phyloP scores from a whole-genome alignment of 164 flowering plant species.

The Macadamia integrifolia region DNA sequence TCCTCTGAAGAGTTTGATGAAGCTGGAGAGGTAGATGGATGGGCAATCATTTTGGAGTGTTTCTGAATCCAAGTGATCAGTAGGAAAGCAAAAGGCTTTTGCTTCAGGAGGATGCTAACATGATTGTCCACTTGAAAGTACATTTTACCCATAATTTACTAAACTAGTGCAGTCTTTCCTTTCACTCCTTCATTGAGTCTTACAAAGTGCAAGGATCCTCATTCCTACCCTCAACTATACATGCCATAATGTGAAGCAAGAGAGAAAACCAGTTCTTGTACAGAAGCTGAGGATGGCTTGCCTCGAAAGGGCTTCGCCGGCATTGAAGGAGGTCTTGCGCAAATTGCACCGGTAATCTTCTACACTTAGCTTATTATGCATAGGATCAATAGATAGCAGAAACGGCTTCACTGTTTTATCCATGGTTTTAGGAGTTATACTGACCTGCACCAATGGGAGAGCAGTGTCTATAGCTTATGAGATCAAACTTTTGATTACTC shows the following conservation, averaged over 20 bases:
- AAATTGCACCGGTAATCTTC: constrained; percentile 41
- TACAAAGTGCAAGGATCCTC: no score
- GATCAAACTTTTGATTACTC: no score
- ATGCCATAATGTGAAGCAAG: no score
- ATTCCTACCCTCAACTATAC: no score
- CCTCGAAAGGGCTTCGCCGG: constrained; percentile 54
- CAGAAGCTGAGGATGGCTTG: constrained; percentile 35
- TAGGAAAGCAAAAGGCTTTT: background rate
- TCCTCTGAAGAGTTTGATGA: no score
- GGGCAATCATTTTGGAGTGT: no score
- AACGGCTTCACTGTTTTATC: background rate
- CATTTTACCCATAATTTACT: background rate
- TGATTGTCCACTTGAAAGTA: background rate
- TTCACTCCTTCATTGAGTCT: background rate
- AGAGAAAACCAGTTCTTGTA: no score
- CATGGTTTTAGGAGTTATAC: no score
- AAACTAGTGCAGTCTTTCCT: background rate
- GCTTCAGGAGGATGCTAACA: background rate
- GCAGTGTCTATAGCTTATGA: no score
- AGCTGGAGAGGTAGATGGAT: no score
- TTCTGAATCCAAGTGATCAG: no score
- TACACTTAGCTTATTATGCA: background rate
- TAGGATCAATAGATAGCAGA: background rate
- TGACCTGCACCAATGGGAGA: no score
- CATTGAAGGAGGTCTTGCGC: constrained; percentile 58